These are phyloP conservation scores for Globisporangium cylindrosporum DNA, from an alignment of 352 stramenopile species.

Conservation along the genomic window DNA sequence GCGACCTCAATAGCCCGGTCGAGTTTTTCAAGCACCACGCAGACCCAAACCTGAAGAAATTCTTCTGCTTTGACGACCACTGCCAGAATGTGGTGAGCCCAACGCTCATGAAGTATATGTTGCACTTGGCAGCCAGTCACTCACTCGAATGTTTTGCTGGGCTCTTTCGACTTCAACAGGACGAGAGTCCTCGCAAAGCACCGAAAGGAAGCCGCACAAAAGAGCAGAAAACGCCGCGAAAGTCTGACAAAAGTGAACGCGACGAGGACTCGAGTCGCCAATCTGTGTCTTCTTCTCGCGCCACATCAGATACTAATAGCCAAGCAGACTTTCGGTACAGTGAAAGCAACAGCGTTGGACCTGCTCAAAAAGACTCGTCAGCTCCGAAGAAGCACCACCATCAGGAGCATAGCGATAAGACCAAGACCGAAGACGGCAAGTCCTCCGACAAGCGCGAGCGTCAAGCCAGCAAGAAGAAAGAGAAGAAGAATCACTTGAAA, in stretches of 20 bases:
- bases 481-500: conserved; percentile 16
- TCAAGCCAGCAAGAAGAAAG: conserved; percentile 20
- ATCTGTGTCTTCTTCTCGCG: conserved; percentile 11
- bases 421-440: conserved; percentile 1
- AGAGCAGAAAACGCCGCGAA: neutral
- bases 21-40: conserved; percentile 64
- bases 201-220: conserved; percentile 21
- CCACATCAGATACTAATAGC: neutral
- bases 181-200: conserved; percentile 27
- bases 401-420: neutral
- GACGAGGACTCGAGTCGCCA: conserved; percentile 18
- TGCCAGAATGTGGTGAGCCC: conserved; percentile 46
- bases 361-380: neutral
- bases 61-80: conserved; percentile 64
- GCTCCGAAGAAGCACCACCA: neutral
- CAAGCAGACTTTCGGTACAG: conserved; percentile 8
- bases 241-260: neutral
- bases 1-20: conserved; percentile 34
- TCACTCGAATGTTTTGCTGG: neutral
- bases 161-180: conserved; percentile 10
- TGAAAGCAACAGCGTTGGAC: conserved; percentile 13
- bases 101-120: too few species aligned
- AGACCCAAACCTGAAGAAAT: conserved; percentile 44
- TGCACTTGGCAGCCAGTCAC: too few species aligned
- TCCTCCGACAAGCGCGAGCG: conserved; percentile 14